phyloP scores from a whole-genome alignment of 2,329 filamentous ascomycete genomes.

The Diaporthe citri region DNA sequence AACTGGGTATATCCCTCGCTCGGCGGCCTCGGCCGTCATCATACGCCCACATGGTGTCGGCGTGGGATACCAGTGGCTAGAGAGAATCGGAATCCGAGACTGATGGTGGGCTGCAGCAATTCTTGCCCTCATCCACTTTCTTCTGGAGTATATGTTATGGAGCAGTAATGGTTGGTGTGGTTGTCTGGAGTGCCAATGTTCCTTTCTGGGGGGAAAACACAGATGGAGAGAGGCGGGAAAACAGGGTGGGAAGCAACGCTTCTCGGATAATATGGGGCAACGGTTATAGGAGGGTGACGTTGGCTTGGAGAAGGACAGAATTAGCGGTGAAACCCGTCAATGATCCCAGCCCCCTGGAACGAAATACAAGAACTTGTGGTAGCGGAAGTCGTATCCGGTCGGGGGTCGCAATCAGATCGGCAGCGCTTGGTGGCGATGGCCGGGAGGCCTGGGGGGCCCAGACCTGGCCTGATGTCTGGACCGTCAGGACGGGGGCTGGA shows the following conservation, averaged over 20 bases:
- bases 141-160: neutral
- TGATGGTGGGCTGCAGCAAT: no score
- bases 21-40: conserved; percentile 36
- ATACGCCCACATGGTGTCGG: conserved; percentile 34
- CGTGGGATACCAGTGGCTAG: neutral
- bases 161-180: neutral
- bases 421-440: conserved; percentile 11
- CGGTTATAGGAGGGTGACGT: conserved; percentile 23
- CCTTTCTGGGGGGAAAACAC: neutral
- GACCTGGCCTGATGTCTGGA: neutral
- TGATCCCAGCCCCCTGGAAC: conserved; percentile 27
- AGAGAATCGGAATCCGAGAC: neutral
- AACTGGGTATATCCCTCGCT: conserved; percentile 34
- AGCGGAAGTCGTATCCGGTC: conserved; percentile 25
- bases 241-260: conserved; percentile 14
- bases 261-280: conserved; percentile 7
- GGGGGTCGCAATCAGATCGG: conserved; percentile 3
- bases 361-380: neutral
- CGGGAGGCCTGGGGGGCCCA: conserved; percentile 10
- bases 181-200: neutral
- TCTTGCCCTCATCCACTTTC: neutral
- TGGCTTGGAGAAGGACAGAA: conserved; percentile 21
- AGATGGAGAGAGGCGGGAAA: neutral
- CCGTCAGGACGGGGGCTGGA: neutral
- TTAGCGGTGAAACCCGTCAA: conserved; percentile 30